Evolutionary conservation across 108 stramenopile species (phyloP).

Genomic region (Skeletonema grethae): DNA sequence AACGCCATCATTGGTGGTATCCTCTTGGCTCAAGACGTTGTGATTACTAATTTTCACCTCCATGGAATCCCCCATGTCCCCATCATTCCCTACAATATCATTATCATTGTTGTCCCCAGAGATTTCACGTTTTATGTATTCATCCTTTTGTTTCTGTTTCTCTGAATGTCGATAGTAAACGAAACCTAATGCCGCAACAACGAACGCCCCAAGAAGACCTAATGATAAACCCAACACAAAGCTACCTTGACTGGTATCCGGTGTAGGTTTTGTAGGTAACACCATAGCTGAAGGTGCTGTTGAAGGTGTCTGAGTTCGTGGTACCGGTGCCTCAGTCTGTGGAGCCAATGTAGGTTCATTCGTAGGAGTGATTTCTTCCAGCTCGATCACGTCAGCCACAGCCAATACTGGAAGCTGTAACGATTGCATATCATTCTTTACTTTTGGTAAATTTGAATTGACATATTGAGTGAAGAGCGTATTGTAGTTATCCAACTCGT

Average conservation of each 20-base stretch:
- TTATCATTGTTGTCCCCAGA: conserved; percentile 6
- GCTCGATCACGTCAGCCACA: background rate
- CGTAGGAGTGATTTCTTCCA: background rate
- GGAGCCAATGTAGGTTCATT: background rate
- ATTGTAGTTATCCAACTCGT: conserved; percentile 17
- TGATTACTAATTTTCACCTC: background rate
- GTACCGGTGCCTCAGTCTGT: background rate
- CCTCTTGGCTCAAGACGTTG: background rate
- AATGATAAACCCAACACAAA: conserved; percentile 33
- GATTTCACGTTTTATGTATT: background rate
- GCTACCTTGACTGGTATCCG: conserved; percentile 5
- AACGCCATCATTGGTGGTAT: background rate
- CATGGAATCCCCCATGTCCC: background rate
- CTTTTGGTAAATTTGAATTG: conserved; percentile 25
- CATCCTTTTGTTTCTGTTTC: conserved; percentile 6
- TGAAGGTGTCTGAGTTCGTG: background rate
- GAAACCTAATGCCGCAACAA: conserved; percentile 8
- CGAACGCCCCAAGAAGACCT: conserved; percentile 24
- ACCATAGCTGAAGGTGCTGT: background rate
- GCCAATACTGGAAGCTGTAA: conserved; percentile 8
- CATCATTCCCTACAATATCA: background rate
- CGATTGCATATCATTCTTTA: conserved; percentile 9
- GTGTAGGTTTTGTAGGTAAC: background rate
- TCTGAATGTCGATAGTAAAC: conserved; percentile 8
- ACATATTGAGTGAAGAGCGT: conserved; percentile 11